phyloP scores from a whole-genome alignment of 73 alveolate species.

The Paramecium octaurelia region DNA sequence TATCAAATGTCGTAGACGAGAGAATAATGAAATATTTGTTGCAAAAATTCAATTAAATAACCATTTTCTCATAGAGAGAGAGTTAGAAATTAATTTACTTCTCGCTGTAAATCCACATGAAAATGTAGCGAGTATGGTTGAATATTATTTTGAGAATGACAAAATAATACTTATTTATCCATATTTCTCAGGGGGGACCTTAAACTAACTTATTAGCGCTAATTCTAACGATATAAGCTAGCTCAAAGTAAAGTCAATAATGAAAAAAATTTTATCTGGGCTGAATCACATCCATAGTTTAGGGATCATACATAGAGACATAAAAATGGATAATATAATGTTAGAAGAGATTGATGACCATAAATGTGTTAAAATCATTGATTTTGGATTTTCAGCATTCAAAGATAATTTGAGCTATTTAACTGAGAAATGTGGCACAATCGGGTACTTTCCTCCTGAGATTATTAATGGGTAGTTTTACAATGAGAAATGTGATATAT shows the following conservation, averaged over 20 bases:
- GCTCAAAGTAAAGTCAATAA: background rate
- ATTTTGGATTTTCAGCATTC: background rate
- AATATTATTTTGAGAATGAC: background rate
- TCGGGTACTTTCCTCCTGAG: background rate
- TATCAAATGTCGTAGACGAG: background rate
- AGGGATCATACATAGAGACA: constrained; percentile 14
- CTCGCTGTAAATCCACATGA: background rate
- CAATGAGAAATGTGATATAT: background rate
- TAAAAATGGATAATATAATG: constrained; percentile 36
- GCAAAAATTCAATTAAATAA: background rate
- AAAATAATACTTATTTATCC: background rate
- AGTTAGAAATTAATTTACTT: background rate
- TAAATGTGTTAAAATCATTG: background rate
- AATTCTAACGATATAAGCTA: background rate
- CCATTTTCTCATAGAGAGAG: background rate
- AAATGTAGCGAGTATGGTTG: background rate
- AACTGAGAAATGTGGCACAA: background rate
- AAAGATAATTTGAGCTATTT: background rate
- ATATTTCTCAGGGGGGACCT: background rate
- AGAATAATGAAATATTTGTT: background rate
- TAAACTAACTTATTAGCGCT: background rate
- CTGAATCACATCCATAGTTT: background rate
- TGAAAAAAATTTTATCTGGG: background rate
- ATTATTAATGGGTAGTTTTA: background rate
- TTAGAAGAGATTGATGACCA: background rate